These are phyloP conservation scores for Penicillium oxalicum DNA, from an alignment of 2,329 filamentous ascomycete genomes.

Conservation along the genomic window DNA sequence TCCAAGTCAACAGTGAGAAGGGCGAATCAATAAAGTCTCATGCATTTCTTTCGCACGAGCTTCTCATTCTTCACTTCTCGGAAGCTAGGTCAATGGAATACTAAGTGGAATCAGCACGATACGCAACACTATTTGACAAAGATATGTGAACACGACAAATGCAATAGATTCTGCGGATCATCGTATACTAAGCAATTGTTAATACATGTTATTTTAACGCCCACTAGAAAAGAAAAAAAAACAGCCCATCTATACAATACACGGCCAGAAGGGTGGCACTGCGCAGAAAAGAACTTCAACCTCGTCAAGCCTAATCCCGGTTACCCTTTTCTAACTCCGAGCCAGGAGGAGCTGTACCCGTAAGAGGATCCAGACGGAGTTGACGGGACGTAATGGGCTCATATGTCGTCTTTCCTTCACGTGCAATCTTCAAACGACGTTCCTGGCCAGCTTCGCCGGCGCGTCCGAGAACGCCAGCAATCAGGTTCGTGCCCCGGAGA, in stretches of 20 bases:
- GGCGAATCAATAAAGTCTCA: no score
- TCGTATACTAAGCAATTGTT: conserved; percentile 19
- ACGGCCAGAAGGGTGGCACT: conserved; percentile 19
- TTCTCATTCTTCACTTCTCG: no score
- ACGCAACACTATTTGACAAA: no score
- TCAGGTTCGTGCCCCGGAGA: conserved; percentile 72
- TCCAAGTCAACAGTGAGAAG: no score
- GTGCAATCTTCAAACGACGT: conserved; percentile 59
- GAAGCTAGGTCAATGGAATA: no score
- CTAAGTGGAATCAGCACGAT: no score
- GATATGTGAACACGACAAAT: no score
- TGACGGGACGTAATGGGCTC: conserved; percentile 20
- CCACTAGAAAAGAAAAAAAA: conserved; percentile 13
- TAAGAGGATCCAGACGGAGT: conserved; percentile 22
- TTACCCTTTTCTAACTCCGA: conserved; percentile 10
- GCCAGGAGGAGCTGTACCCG: conserved; percentile 11
- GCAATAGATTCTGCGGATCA: no score
- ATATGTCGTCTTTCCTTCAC: conserved; percentile 58
- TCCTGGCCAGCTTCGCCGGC: conserved; percentile 74
- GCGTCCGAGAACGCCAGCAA: conserved; percentile 77
- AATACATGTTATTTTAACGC: conserved; percentile 22
- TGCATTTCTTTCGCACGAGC: no score
- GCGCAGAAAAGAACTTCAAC: conserved; percentile 9
- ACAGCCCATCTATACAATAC: conserved; percentile 29
- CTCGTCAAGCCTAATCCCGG: background rate